Conservation (phyloP, 768 basidiomycete species). For the Suillus subaureus region DNA sequence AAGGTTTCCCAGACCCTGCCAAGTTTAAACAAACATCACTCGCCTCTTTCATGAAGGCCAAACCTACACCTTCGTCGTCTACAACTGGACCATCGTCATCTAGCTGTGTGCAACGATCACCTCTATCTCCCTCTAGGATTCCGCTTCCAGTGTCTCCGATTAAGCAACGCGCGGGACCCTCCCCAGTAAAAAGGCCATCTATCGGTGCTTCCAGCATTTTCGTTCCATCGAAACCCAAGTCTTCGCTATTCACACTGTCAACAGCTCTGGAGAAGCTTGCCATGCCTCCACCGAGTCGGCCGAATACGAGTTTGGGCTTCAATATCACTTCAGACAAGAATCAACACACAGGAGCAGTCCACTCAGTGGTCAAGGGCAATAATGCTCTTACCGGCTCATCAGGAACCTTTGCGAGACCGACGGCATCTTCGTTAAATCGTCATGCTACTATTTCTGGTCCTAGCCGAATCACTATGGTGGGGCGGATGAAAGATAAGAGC, state of each 20-base stretch:
- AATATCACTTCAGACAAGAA: slow-evolving; percentile 19
- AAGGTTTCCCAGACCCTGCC: slow-evolving; percentile 12
- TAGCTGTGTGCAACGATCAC: neutral
- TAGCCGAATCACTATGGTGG: slow-evolving; percentile 8
- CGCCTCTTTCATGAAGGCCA: slow-evolving; percentile 22
- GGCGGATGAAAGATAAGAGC: slow-evolving; percentile 1
- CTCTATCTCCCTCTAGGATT: slow-evolving; percentile 31
- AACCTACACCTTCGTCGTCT: slow-evolving; percentile 12
- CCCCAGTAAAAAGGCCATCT: slow-evolving; percentile 11
- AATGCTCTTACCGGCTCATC: slow-evolving; percentile 13
- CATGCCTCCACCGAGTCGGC: slow-evolving; percentile 63
- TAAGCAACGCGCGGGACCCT: slow-evolving; percentile 16
- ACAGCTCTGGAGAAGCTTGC: slow-evolving; percentile 72
- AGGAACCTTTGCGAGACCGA: slow-evolving; percentile 29
- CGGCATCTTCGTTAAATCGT: slow-evolving; percentile 33
- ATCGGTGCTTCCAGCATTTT: slow-evolving; percentile 5
- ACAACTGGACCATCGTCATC: slow-evolving; percentile 15
- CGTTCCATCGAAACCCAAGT: slow-evolving; percentile 13
- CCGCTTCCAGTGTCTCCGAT: slow-evolving; percentile 26
- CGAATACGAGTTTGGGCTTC: slow-evolving; percentile 74
- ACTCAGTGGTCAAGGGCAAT: slow-evolving; percentile 26
- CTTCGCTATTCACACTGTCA: slow-evolving; percentile 65
- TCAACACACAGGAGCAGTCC: slow-evolving; percentile 5
- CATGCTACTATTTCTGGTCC: slow-evolving; percentile 19
- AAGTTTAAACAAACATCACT: slow-evolving; percentile 32